A percentile compares a stretch with the other conserved stretches of the same genome.
Conservation (phyloP, 768 basidiomycete genomes). For the Artomyces pyxidatus region DNA sequence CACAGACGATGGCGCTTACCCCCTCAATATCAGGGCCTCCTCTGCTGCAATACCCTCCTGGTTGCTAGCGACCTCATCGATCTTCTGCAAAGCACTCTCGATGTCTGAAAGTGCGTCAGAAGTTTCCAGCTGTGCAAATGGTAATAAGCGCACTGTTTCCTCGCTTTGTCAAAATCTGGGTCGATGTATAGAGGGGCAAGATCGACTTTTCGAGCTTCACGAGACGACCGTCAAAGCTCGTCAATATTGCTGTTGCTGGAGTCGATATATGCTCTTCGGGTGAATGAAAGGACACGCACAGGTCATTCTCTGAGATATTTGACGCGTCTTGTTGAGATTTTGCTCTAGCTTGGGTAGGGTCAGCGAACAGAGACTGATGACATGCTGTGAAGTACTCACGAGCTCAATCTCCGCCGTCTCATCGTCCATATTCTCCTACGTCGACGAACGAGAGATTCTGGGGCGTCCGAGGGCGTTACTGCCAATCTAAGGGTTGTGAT, state of each 20-base stretch:
- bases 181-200: conserved; percentile 70
- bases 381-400: conserved; percentile 25
- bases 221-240: conserved; percentile 76
- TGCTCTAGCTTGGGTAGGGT: conserved; percentile 57
- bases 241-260: conserved; percentile 65
- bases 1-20: conserved; percentile 36
- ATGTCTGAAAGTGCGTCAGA: too few relatives aligned
- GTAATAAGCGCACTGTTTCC: conserved; percentile 50
- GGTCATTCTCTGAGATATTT: conserved; percentile 81
- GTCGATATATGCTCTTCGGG: too few relatives aligned
- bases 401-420: conserved; percentile 74
- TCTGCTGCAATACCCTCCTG: conserved; percentile 71
- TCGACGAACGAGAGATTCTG: too few relatives aligned
- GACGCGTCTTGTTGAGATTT: conserved; percentile 78
- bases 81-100: conserved; percentile 68
- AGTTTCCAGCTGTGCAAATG: too few relatives aligned
- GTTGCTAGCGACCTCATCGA: conserved; percentile 69
- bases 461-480: too few relatives aligned
- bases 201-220: conserved; percentile 83
- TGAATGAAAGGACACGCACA: too few relatives aligned
- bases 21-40: conserved; percentile 70
- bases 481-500: too few relatives aligned
- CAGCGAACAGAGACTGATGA: not conserved
- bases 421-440: conserved; percentile 39
- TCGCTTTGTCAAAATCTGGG: conserved; percentile 65